Evolutionary conservation across 202 grass and related monocot species (phyloP), one percentile per base, ranked within the genome.

Genomic region (Schoenoplectus triqueter): DNA sequence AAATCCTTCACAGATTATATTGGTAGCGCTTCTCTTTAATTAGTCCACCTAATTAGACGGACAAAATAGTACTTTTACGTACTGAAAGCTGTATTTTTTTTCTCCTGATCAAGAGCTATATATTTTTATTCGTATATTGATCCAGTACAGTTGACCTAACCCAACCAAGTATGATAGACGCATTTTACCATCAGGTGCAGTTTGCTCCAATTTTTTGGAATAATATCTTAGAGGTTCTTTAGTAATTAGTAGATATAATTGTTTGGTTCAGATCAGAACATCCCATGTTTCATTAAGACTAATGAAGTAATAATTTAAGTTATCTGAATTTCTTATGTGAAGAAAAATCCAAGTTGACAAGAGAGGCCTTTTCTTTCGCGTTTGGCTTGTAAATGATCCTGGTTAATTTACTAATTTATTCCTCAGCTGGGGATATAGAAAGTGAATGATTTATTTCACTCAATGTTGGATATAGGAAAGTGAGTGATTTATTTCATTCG

Each of bases 181-280:
- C 21, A 52, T 73, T 73, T 50, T 72, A 15, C 46, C 69, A 72
- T 45, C n/a, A 49, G 45, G 7, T 45, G 45, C 69, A 74, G 18
- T 73, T 74, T 19, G 49, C 10, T 76, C n/a, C 46, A 51, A 73
- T 73, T 51, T 76, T 39, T 6, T 54, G 9, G 9, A 75, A 51
- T 5, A 44, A 62, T 14, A 20, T 6, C 5, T 22, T 22, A 52
- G 18, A 13, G 71, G 67, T 0, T 73, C n/a, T 50, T n/a, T 2
- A n/a, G 0, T 1, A n/a, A 52, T 14, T 15, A 62, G n/a, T 59
- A 18, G n/a, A 73, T 72, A 19, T 73, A 1, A 52, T 55, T 22
- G 2, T 48, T 69, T 5, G 46, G 47, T 73, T 54, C 10, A 55
- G 18, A 76, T 50, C 0, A 39, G 49, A 55, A 4, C 19, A 76